Conservation (phyloP, 768 basidiomycete genomes). For the Leucosporidium scottii region DNA sequence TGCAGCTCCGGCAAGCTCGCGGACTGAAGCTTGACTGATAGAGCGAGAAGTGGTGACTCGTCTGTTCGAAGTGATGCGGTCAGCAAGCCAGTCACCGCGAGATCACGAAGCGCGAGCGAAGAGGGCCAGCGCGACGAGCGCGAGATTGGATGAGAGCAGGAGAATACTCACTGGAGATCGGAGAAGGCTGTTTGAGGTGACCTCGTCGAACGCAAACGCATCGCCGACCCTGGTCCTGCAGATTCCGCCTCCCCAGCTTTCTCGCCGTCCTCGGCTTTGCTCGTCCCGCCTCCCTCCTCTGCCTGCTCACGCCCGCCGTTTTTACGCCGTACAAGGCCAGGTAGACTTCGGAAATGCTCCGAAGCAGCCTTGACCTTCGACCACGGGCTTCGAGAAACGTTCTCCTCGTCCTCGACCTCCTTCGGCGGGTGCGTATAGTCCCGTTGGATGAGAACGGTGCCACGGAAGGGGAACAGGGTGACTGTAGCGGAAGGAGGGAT, state of each 20-base stretch:
- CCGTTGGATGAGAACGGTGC: background rate
- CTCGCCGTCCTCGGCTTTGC: background rate
- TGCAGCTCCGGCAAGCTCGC: background rate
- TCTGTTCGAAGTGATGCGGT: too few species aligned
- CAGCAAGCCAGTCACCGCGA: too few species aligned
- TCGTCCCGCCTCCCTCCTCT: background rate
- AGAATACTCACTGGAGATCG: background rate
- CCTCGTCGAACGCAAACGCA: background rate
- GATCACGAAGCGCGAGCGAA: too few species aligned
- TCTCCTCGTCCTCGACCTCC: background rate
- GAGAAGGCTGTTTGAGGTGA: background rate
- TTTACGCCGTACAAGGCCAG: background rate
- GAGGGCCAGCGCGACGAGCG: too few species aligned
- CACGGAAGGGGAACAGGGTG: constrained; percentile 53
- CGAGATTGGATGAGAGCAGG: too few species aligned
- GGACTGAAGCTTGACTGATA: background rate
- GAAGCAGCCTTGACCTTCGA: background rate
- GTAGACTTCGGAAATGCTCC: background rate
- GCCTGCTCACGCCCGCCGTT: too few species aligned
- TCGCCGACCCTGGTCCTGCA: too few species aligned
- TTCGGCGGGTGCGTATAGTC: constrained; percentile 2
- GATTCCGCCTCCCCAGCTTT: too few species aligned
- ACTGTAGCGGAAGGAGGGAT: constrained; percentile 48
- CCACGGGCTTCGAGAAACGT: background rate
- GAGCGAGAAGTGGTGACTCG: too few species aligned